Evolutionary conservation across 768 basidiomycete species (phyloP).

Genomic region (Leccinum aurantiacum): DNA sequence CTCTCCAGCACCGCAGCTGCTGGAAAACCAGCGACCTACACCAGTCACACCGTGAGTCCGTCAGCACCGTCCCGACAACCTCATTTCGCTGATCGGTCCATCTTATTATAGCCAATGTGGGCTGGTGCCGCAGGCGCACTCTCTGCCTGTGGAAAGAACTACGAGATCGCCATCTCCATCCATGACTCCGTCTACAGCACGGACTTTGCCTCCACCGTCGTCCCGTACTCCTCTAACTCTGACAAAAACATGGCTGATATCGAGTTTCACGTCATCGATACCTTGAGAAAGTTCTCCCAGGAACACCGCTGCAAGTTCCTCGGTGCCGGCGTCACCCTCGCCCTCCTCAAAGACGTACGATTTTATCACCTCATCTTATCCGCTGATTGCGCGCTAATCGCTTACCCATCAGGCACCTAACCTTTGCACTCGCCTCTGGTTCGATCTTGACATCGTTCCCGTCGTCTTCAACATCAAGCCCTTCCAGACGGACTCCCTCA

Average conservation of each 20-base stretch:
- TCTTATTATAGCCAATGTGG: slow-evolving; percentile 74
- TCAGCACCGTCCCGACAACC: not conserved
- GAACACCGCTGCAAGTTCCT: slow-evolving; percentile 87
- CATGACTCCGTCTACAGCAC: slow-evolving; percentile 86
- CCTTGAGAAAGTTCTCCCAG: slow-evolving; percentile 66
- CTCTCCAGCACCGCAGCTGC: slow-evolving; percentile 56
- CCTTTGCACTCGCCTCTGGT: slow-evolving; percentile 82
- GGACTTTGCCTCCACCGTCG: slow-evolving; percentile 61
- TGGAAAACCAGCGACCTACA: slow-evolving; percentile 56
- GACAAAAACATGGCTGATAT: slow-evolving; percentile 60
- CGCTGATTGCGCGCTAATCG: slow-evolving; percentile 19
- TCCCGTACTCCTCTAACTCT: slow-evolving; percentile 52
- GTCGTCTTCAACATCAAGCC: slow-evolving; percentile 85
- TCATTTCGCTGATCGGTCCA: slow-evolving; percentile 11
- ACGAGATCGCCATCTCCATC: slow-evolving; percentile 74
- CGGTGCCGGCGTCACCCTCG: slow-evolving; percentile 75
- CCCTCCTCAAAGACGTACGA: slow-evolving; percentile 64
- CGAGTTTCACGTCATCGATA: slow-evolving; percentile 61
- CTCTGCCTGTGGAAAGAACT: slow-evolving; percentile 56
- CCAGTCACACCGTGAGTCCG: slow-evolving; percentile 63
- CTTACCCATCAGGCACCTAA: slow-evolving; percentile 57
- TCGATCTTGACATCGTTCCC: slow-evolving; percentile 81
- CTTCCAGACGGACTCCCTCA: slow-evolving; percentile 76
- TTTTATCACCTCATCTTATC: slow-evolving; percentile 16
- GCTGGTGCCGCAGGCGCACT: slow-evolving; percentile 70